Base-by-base conservation (phyloP, 139 green algal species). In the Ostreobium quekettii region DNA sequence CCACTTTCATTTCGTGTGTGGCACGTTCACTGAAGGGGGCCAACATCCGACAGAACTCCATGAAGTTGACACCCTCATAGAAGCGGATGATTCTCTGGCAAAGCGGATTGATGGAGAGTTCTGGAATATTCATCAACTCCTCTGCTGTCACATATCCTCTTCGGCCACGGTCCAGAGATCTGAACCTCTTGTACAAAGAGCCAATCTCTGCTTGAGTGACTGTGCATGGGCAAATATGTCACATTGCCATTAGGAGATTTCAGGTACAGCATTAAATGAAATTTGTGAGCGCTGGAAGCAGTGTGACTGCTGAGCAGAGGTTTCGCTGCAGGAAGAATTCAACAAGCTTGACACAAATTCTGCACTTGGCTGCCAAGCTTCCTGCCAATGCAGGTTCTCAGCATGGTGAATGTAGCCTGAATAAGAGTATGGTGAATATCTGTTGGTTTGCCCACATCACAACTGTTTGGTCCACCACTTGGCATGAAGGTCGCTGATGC, bases 51-150 rank as follows among this genome's bases (percentile, higher is more conserved):
- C 89, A 80, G 76, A 97, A 97, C 33, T 96, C 87, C 61, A 85
- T 85, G 65, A 96, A 97, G 78, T 98, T 97, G 15, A 92, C 83
- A 37, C 76, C 85, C 47, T 96, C 89, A 67, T 91, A 93, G 46
- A 92, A 75, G 24, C 85, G 85, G 33, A 90, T 81, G 63, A 83
- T 57, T 0, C 77, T 31, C 42, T 87, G 79, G 11, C 85, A 82
- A 4, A 98, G 60, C 0, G 93, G 93, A 77, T 96, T 97, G 77
- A 98, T 96, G 65, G 83, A 90, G 2, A 98, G 86, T 76, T 98
- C 93, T 7, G 93, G 93, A 33, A 98, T 97, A 70, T 64, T 73
- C 67, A 95, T 66, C 2, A 97, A 80, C 66, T 93, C 89, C 53
- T 96, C 85, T 0, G 77, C 73, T 2, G 83, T 88, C 36, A 98